Evolutionary conservation across 139 green algal species (phyloP), one percentile per base, ranked within the genome.

Genomic region (Ettlia oleoabundans): DNA sequence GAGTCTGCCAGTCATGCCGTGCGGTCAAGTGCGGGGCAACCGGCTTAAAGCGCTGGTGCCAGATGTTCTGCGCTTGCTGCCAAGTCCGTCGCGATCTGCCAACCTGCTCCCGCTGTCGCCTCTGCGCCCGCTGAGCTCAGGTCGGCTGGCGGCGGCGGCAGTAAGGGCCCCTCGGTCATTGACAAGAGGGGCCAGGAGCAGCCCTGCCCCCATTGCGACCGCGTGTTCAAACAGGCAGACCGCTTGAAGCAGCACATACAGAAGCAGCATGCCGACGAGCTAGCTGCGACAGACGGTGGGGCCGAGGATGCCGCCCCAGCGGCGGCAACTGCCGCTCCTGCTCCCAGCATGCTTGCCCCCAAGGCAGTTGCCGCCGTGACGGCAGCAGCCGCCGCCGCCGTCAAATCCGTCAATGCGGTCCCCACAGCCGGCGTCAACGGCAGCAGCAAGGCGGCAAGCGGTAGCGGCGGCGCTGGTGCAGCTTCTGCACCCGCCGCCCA

Each of bases 131-230:
- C n/a, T 64, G 86, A 92, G 1, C 80, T 69, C 87, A 97, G 92
- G 33, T 94, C 89, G 7, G 58, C 28, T 63, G 93, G 92, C 40
- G 88, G 94, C 15, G 94, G 95, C 6, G 91, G 93, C 32, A 92
- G 82, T 37, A 96, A 96, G 75, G 95, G 95, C 4, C 94, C 95
- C 5, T 79, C 90, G 0, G 72, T 94, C 0, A 47, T 98, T 0
- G 95, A 98, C 81, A 98, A 98, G 86, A 90, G 94, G 10, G 88
- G 89, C 37, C 89, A 95, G 76, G 93, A 97, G 85, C 63, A 88
- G 33, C 83, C 91, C 26, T 98, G 95, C 84, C 94, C 94, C 0
- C 91, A 96, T 86, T 98, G 95, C 77, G 93, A 97, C 51, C 86
- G 94, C 19, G 78, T 93, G 0, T 98, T 97, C 85, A 94, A 94